phyloP scores from a whole-genome alignment of 2,329 filamentous ascomycete genomes.

The Rhinocladiella similis region DNA sequence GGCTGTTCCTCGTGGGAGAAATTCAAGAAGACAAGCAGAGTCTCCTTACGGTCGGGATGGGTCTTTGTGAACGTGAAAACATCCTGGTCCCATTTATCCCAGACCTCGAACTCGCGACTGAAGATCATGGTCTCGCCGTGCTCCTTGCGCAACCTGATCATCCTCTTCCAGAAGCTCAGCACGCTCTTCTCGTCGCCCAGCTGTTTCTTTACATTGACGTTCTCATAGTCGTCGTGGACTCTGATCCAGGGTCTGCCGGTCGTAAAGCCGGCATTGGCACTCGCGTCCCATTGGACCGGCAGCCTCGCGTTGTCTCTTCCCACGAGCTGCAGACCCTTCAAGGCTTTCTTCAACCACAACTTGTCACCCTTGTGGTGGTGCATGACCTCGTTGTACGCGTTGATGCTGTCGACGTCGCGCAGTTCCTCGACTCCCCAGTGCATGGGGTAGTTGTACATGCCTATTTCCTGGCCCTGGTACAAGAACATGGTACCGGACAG shows the following conservation, averaged over 20 bases:
- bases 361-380: slow-evolving; percentile 36
- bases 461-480: slow-evolving; percentile 60
- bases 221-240: slow-evolving; percentile 61
- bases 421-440: slow-evolving; percentile 47
- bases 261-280: slow-evolving; percentile 65
- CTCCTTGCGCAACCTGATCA: slow-evolving; percentile 62
- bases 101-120: slow-evolving; percentile 57
- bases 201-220: slow-evolving; percentile 61
- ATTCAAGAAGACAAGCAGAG: slow-evolving; percentile 26
- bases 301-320: slow-evolving; percentile 67
- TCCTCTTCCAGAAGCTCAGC: slow-evolving; percentile 61
- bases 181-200: slow-evolving; percentile 48
- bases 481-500: slow-evolving; percentile 57
- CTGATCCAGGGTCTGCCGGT: slow-evolving; percentile 67
- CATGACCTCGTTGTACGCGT: slow-evolving; percentile 43
- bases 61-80: slow-evolving; percentile 58
- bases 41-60: slow-evolving; percentile 26
- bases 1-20: slow-evolving; percentile 28
- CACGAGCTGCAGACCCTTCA: slow-evolving; percentile 52
- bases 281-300: slow-evolving; percentile 69
- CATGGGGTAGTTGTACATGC: slow-evolving; percentile 55
- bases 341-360: slow-evolving; percentile 45
- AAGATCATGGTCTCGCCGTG: slow-evolving; percentile 66
- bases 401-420: slow-evolving; percentile 34
- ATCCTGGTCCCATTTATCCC: slow-evolving; percentile 53